These are phyloP conservation scores for Saturnispora saitoi DNA, from an alignment of 805 yeast genomes.

Conservation along the genomic window DNA sequence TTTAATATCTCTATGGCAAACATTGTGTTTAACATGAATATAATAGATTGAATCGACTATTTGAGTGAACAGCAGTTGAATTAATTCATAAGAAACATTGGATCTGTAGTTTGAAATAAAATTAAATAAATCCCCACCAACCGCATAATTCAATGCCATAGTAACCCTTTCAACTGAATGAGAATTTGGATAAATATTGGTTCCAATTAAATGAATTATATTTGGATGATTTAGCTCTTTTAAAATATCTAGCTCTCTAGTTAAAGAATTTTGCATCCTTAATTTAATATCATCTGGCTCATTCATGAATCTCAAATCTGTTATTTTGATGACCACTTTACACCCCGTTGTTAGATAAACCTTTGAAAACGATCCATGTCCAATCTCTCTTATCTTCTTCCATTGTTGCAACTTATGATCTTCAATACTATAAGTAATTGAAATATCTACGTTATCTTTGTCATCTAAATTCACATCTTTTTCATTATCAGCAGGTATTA, in stretches of 20 bases:
- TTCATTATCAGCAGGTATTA: neutral
- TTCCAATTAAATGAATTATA: slow-evolving; percentile 53
- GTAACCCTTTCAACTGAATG: slow-evolving; percentile 15
- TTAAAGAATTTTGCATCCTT: slow-evolving; percentile 51
- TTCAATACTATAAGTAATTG: slow-evolving; percentile 4
- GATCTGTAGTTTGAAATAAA: slow-evolving; percentile 41
- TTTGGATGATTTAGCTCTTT: slow-evolving; percentile 55
- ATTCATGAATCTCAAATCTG: slow-evolving; percentile 19
- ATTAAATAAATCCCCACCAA: slow-evolving; percentile 80
- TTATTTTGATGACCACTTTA: slow-evolving; percentile 64
- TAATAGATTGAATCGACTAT: slow-evolving; percentile 59
- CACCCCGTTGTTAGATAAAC: slow-evolving; percentile 41
- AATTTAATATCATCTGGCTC: slow-evolving; percentile 33
- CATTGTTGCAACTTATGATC: slow-evolving; percentile 21
- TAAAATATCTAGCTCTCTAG: slow-evolving; percentile 69
- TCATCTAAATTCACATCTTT: neutral
- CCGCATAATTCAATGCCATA: slow-evolving; percentile 66
- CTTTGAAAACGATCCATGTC: slow-evolving; percentile 61
- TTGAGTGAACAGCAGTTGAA: slow-evolving; percentile 63
- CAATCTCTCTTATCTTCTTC: slow-evolving; percentile 36
- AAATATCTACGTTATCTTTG: neutral
- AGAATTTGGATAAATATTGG: slow-evolving; percentile 16
- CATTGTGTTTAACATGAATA: slow-evolving; percentile 49
- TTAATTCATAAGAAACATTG: slow-evolving; percentile 38
- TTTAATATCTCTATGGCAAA: slow-evolving; percentile 89